These are phyloP conservation scores for Huntiella decipiens DNA, from an alignment of 2,329 filamentous ascomycete genomes.

Conservation along the genomic window DNA sequence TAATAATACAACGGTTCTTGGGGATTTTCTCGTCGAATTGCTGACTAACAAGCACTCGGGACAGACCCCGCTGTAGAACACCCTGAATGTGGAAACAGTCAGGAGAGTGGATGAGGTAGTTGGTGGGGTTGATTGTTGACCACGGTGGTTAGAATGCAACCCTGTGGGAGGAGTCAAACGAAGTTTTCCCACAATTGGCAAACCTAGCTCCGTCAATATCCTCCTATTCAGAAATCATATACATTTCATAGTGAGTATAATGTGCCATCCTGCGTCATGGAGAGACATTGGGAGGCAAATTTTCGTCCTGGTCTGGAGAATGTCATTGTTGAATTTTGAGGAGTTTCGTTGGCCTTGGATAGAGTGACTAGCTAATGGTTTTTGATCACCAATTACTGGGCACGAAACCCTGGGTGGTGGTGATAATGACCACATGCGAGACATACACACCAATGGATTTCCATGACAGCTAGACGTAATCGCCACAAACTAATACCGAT, in stretches of 20 bases:
- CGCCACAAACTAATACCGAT: not conserved
- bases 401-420: too few species aligned
- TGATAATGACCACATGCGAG: too few species aligned
- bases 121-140: conserved; percentile 1
- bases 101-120: not conserved
- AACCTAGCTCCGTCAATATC: conserved; percentile 10
- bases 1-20: too few species aligned
- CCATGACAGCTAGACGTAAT: not conserved
- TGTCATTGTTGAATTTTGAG: not conserved
- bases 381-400: too few species aligned
- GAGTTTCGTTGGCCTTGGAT: not conserved
- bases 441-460: not conserved
- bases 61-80: conserved; percentile 1
- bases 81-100: conserved; percentile 10
- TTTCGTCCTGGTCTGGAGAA: not conserved
- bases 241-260: too few species aligned
- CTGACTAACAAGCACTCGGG: not conserved
- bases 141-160: conserved; percentile 8
- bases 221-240: not conserved
- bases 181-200: conserved; percentile 11
- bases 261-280: too few species aligned
- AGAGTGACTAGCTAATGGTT: not conserved
- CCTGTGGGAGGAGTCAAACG: conserved; percentile 8
- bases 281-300: not conserved
- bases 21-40: not conserved